Conservation (phyloP, 176 grass and related monocot species). For the Chloris gayana region DNA sequence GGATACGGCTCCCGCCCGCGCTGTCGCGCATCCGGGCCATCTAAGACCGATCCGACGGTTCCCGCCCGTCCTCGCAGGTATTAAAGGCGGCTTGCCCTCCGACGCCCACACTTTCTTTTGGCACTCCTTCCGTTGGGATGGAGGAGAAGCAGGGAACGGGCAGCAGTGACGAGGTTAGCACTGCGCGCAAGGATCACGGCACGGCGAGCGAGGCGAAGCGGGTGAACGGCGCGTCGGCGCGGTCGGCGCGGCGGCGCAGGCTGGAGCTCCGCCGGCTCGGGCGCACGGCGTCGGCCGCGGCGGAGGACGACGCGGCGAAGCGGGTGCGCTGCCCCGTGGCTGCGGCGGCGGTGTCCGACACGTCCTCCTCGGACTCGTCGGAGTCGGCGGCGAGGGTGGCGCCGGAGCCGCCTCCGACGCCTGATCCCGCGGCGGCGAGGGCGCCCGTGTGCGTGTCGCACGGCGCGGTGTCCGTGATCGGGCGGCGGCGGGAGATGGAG, state of each 20-base stretch:
- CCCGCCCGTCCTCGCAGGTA: neutral
- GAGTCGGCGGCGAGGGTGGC: conserved; percentile 7
- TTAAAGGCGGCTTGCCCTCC: conserved; percentile 26
- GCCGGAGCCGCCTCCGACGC: neutral
- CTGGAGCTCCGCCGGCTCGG: conserved; percentile 23
- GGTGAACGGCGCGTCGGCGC: conserved; percentile 7
- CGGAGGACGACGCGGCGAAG: conserved; percentile 27
- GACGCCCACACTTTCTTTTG: neutral
- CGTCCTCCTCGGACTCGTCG: neutral
- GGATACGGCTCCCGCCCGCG: conserved; percentile 24
- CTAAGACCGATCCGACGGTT: conserved; percentile 27
- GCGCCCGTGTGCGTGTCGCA: conserved; percentile 38
- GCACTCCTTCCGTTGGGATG: neutral
- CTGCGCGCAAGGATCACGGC: neutral
- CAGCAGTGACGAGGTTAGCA: conserved; percentile 25
- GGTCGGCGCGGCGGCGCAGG: neutral
- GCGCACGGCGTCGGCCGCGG: neutral
- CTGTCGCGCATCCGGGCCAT: conserved; percentile 42
- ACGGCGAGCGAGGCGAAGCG: neutral
- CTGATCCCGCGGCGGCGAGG: fast-evolving
- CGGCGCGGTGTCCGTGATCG: conserved; percentile 47
- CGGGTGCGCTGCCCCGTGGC: neutral
- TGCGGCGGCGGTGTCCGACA: neutral
- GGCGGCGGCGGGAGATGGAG: conserved; percentile 53
- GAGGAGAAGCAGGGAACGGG: conserved; percentile 25